Evolutionary conservation across 2,329 filamentous ascomycete genomes (phyloP).

Genomic region (Aspergillus sp.): DNA sequence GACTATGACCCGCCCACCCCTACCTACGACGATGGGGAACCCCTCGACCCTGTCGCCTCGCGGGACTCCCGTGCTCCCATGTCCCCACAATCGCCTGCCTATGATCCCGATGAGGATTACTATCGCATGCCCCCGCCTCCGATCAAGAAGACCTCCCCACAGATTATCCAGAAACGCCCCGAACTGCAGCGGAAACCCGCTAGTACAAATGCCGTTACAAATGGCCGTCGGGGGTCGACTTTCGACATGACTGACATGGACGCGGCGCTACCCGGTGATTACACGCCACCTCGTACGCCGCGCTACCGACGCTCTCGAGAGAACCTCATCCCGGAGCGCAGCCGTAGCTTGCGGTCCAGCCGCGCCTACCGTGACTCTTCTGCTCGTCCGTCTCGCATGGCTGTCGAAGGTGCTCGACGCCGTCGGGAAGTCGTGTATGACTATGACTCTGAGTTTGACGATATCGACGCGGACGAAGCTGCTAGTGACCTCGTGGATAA

Average conservation of each 20-base stretch:
- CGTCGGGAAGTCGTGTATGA: constrained; percentile 26
- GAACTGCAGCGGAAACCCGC: constrained; percentile 25
- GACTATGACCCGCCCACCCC: constrained; percentile 26
- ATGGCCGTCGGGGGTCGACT: constrained; percentile 23
- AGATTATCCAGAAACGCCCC: constrained; percentile 31
- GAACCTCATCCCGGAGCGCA: constrained; percentile 26
- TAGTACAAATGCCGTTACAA: constrained; percentile 22
- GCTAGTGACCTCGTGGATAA: constrained; percentile 30
- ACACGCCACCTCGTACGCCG: neutral
- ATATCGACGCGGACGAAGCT: constrained; percentile 16
- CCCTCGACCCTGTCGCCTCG: constrained; percentile 21
- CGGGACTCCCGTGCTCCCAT: constrained; percentile 24
- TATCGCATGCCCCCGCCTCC: constrained; percentile 40
- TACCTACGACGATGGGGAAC: constrained; percentile 24
- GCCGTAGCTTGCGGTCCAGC: constrained; percentile 24
- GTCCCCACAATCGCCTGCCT: constrained; percentile 18
- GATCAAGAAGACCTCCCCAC: constrained; percentile 22
- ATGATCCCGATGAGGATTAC: constrained; percentile 34
- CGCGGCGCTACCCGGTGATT: constrained; percentile 25
- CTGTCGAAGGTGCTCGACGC: constrained; percentile 29
- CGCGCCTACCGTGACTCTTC: constrained; percentile 27
- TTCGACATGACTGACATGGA: constrained; percentile 31
- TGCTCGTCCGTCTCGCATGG: constrained; percentile 22
- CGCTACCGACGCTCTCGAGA: constrained; percentile 25
- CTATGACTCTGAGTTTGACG: constrained; percentile 8